Evolutionary conservation across 441 rosid genomes (phyloP).

Genomic region (Gossypium gossypioides): DNA sequence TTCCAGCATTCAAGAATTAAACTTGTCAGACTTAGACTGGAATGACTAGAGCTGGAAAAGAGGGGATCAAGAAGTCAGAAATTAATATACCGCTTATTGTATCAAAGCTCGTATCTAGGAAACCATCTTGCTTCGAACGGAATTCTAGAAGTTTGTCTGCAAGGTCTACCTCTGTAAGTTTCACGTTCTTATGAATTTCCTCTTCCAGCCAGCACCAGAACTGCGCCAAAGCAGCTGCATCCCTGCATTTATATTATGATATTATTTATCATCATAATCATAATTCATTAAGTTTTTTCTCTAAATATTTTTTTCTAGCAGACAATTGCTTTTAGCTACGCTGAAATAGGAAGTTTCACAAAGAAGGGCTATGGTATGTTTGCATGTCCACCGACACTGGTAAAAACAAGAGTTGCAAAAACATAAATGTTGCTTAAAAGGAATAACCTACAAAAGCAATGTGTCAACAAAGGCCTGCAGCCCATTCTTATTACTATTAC

Average conservation of each 20-base stretch:
- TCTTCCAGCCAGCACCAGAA: constrained; percentile 94
- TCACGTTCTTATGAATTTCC: constrained; percentile 50
- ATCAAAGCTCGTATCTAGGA: constrained; percentile 89
- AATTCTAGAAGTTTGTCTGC: constrained; percentile 78
- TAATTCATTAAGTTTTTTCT: background rate
- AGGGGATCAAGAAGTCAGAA: constrained; percentile 15
- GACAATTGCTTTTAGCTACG: background rate
- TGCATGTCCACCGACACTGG: background rate
- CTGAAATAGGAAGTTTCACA: background rate
- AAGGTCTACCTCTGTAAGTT: constrained; percentile 81
- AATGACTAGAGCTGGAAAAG: background rate
- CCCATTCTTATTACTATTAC: background rate
- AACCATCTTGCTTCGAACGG: constrained; percentile 75
- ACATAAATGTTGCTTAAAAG: background rate
- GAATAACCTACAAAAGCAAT: background rate
- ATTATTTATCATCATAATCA: background rate
- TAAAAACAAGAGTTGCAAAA: background rate
- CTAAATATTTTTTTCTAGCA: background rate
- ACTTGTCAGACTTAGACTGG: background rate
- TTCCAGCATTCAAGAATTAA: background rate
- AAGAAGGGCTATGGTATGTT: background rate
- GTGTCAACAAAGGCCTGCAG: background rate
- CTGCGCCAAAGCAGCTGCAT: constrained; percentile 87
- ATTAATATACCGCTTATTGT: constrained; percentile 74
- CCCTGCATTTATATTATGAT: constrained; percentile 38